Conservation (phyloP, 1,284 basidiomycete species). For the Boletus subluridellus region DNA sequence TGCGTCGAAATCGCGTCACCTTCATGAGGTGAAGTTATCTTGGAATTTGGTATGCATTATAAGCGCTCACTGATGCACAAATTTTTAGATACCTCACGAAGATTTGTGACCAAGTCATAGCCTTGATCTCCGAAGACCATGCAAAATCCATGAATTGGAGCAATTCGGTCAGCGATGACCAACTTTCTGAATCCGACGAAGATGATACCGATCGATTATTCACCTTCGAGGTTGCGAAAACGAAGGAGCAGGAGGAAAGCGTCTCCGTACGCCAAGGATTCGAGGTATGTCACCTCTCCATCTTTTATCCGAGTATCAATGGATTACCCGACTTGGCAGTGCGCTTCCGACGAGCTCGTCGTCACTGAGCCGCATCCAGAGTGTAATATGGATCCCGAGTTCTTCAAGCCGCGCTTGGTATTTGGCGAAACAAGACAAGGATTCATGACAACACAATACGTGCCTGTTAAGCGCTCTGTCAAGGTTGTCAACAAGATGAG, state of each 20-base stretch:
- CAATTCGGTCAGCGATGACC: slow-evolving; percentile 31
- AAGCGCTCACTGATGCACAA: background rate
- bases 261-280: slow-evolving; percentile 44
- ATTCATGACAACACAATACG: slow-evolving; percentile 32
- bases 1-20: slow-evolving; percentile 51
- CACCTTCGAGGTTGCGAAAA: slow-evolving; percentile 55
- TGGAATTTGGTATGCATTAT: background rate
- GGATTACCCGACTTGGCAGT: slow-evolving; percentile 9
- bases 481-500: slow-evolving; percentile 3
- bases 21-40: slow-evolving; percentile 50
- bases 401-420: slow-evolving; percentile 33
- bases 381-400: slow-evolving; percentile 21
- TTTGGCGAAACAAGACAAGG: slow-evolving; percentile 37
- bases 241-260: slow-evolving; percentile 55
- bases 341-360: slow-evolving; percentile 16
- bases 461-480: slow-evolving; percentile 15
- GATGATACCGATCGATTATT: slow-evolving; percentile 49
- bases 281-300: slow-evolving; percentile 27
- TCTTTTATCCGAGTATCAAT: background rate
- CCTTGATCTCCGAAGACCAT: slow-evolving; percentile 48
- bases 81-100: slow-evolving; percentile 50
- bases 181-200: slow-evolving; percentile 32
- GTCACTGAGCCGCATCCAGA: slow-evolving; percentile 17
- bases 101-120: slow-evolving; percentile 49
- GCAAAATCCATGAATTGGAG: slow-evolving; percentile 43